Conservation (phyloP, 495 filamentous ascomycete species). For the Tuber indicum region DNA sequence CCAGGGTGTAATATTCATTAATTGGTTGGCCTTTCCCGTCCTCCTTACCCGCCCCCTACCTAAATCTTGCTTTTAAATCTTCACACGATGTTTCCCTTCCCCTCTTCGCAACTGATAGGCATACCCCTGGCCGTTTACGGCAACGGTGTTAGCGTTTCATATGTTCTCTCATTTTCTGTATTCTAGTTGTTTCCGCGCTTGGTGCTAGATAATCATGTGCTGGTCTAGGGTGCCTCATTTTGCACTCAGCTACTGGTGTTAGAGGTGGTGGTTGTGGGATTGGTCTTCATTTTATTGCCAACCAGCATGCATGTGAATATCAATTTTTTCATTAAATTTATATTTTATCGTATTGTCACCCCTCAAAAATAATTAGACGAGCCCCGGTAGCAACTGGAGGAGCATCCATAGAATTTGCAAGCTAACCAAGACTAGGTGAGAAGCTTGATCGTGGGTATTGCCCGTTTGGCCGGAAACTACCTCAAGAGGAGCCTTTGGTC, state of each 20-base stretch:
- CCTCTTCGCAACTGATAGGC: neutral
- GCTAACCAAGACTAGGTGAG: too few relatives aligned
- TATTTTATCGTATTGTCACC: neutral
- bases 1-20: neutral
- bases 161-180: neutral
- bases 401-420: too few relatives aligned
- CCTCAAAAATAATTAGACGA: too few relatives aligned
- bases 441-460: slow-evolving; percentile 38
- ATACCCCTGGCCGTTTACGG: neutral
- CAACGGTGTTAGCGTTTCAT: neutral
- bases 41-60: neutral
- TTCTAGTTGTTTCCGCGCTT: neutral
- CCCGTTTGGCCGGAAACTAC: too few relatives aligned
- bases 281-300: neutral
- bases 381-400: too few relatives aligned
- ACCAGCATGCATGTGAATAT: neutral
- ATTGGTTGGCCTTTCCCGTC: neutral
- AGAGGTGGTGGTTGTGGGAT: neutral
- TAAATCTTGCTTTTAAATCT: neutral
- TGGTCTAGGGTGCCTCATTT: neutral
- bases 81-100: neutral
- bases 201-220: neutral
- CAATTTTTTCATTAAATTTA: neutral
- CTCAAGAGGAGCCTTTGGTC: too few relatives aligned
- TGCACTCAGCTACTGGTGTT: neutral